A percentile compares a stretch with the other conserved stretches of the same genome.
Conservation (phyloP, 1,139 yeast species). For the Zygoascus hellenicus region DNA sequence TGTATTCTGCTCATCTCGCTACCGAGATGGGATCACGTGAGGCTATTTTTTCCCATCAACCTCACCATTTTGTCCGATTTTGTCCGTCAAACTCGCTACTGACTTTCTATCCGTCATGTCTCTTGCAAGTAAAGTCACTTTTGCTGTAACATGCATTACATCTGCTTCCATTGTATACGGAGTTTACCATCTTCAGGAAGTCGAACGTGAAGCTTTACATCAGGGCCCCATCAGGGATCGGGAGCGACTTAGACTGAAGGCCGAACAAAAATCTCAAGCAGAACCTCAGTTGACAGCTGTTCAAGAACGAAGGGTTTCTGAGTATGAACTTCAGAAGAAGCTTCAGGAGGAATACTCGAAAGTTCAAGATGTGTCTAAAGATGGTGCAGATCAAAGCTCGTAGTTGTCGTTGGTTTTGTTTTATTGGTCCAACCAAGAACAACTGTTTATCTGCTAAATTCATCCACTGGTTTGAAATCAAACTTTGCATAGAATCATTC, state of each 20-base stretch:
- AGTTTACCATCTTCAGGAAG: conserved; percentile 61
- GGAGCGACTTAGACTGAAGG: conserved; percentile 48
- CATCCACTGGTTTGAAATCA: too few relatives aligned
- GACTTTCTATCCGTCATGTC: conserved; percentile 44
- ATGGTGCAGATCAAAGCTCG: too few relatives aligned
- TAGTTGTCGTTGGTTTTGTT: neutral
- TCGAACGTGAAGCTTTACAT: conserved; percentile 62
- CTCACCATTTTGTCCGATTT: neutral
- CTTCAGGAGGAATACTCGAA: conserved; percentile 57
- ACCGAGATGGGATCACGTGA: too few relatives aligned
- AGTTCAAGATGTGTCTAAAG: conserved; percentile 39
- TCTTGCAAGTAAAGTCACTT: conserved; percentile 63
- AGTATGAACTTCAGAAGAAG: conserved; percentile 69
- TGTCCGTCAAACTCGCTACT: neutral
- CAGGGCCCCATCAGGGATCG: conserved; percentile 82
- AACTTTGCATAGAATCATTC: too few relatives aligned
- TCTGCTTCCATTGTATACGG: conserved; percentile 57
- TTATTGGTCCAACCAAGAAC: neutral
- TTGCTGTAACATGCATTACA: conserved; percentile 51
- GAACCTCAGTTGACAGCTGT: conserved; percentile 31
- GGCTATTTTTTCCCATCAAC: too few relatives aligned
- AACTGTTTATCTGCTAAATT: too few relatives aligned
- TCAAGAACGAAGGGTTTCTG: conserved; percentile 55
- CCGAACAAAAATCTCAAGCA: conserved; percentile 33
- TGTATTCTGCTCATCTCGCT: too few relatives aligned